Base-by-base conservation (phyloP, 2,329 filamentous ascomycete species). In the Colletotrichum lini region DNA sequence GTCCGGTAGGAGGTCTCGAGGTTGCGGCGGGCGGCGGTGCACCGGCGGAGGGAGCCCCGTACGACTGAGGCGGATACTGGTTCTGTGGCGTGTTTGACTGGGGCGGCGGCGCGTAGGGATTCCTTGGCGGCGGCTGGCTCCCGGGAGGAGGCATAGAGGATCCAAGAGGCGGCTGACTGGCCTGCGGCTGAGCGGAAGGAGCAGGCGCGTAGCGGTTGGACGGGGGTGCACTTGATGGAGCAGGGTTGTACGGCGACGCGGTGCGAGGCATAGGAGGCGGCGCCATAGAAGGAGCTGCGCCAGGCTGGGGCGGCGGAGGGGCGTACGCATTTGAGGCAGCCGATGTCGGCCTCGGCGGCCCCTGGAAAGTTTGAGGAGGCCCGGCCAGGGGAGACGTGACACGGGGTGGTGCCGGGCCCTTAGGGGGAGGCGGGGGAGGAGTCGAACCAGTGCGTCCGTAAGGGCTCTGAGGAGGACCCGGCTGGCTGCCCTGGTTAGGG, bases 161-260 rank as follows among this genome's bases (percentile, higher is more conserved):
- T 70, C 80, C 76, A 38, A 79, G 73, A 44, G 83, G 84, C 26
- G 83, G 82, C 56, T 86, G 89, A 62, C 81, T 84, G 64, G 84
- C 79, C 73, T 83, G 79, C 60, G 83, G 83, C 77, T 91, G 89
- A 26, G 88, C 79, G 18, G 88, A 83, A 54, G 92, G 90, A 62
- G 89, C 85, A 15, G 93, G 93, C 16, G 93, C 91, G 80, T 97
- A 97, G 77, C 94, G 87, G 83, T 90, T 94, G 12, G 90, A 88
- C 7, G 92, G 89, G n/a, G 93, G 91, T 6, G 90, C 85, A 21
- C 86, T 88, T 40, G 91, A 84, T 8, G 94, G 93, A 65, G 95
- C 93, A 47, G 93, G 90, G 77, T 95, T 94, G 81, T 98, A 98
- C 7, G 95, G 95, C 35, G 95, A 98, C 5, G 92, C 88, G 38